phyloP scores from a whole-genome alignment of 495 filamentous ascomycete species.

The Halenospora varia region DNA sequence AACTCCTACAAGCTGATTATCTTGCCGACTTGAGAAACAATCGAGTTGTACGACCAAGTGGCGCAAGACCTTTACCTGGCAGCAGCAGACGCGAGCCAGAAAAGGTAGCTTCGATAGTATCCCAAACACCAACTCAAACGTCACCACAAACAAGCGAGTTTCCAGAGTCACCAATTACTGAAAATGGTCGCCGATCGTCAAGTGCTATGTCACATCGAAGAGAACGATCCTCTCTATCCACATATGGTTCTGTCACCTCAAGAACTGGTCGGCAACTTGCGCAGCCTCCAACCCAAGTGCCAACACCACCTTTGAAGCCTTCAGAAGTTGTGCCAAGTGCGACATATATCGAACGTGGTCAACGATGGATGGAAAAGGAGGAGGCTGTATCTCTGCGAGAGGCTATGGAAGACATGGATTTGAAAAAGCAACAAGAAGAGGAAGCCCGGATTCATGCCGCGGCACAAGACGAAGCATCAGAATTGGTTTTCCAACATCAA shows the following conservation, averaged over 20 bases:
- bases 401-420: slow-evolving; percentile 76
- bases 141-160: slow-evolving; percentile 8
- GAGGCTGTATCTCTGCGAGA: slow-evolving; percentile 73
- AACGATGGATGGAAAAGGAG: slow-evolving; percentile 83
- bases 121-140: not conserved
- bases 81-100: slow-evolving; percentile 36
- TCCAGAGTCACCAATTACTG: slow-evolving; percentile 14
- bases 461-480: slow-evolving; percentile 81
- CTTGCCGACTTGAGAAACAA: slow-evolving; percentile 77
- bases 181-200: slow-evolving; percentile 35
- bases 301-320: slow-evolving; percentile 24
- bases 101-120: not conserved
- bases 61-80: slow-evolving; percentile 72
- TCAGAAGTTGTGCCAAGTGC: slow-evolving; percentile 51
- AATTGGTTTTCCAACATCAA: slow-evolving; percentile 81
- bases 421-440: slow-evolving; percentile 46
- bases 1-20: slow-evolving; percentile 57
- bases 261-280: slow-evolving; percentile 39
- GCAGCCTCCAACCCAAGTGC: slow-evolving; percentile 32
- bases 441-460: slow-evolving; percentile 66
- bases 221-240: slow-evolving; percentile 29
- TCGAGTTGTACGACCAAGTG: slow-evolving; percentile 68
- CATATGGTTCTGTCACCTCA: slow-evolving; percentile 25
- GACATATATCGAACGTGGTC: slow-evolving; percentile 73
- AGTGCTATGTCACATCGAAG: slow-evolving; percentile 51